These are phyloP conservation scores for Postia placenta DNA, from an alignment of 768 basidiomycete species.

Conservation along the genomic window DNA sequence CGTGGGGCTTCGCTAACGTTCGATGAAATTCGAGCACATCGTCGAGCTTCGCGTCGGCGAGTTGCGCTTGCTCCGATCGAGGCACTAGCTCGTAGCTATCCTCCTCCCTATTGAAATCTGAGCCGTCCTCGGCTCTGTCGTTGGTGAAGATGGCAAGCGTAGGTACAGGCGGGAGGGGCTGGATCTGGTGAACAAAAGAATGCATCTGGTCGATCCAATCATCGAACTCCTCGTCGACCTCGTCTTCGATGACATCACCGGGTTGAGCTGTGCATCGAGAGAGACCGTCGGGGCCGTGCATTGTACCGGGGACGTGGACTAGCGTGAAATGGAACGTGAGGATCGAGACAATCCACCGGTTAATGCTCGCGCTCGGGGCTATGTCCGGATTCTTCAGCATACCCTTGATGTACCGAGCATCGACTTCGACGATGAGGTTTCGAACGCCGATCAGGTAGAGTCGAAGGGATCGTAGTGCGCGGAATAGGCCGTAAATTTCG, in stretches of 20 bases:
- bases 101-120: slow-evolving; percentile 2
- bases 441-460: slow-evolving; percentile 7
- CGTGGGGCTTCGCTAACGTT: background rate
- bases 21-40: background rate
- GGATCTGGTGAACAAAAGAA: slow-evolving; percentile 4
- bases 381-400: slow-evolving; percentile 36
- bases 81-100: background rate
- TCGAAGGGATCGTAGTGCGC: slow-evolving; percentile 2
- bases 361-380: slow-evolving; percentile 32
- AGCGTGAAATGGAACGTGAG: slow-evolving; percentile 31
- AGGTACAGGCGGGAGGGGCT: background rate
- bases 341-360: slow-evolving; percentile 38
- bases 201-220: slow-evolving; percentile 15
- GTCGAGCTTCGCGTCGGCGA: background rate
- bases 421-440: slow-evolving; percentile 32
- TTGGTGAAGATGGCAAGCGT: background rate
- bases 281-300: slow-evolving; percentile 27
- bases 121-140: background rate
- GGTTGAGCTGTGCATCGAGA: slow-evolving; percentile 16
- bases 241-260: background rate
- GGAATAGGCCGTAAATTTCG: slow-evolving; percentile 21
- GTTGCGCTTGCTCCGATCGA: background rate
- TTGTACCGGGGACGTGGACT: slow-evolving; percentile 26
- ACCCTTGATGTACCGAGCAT: slow-evolving; percentile 32
- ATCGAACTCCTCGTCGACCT: slow-evolving; percentile 3